Evolutionary conservation across 768 basidiomycete species (phyloP).

Genomic region (Gymnopilus dilepis): DNA sequence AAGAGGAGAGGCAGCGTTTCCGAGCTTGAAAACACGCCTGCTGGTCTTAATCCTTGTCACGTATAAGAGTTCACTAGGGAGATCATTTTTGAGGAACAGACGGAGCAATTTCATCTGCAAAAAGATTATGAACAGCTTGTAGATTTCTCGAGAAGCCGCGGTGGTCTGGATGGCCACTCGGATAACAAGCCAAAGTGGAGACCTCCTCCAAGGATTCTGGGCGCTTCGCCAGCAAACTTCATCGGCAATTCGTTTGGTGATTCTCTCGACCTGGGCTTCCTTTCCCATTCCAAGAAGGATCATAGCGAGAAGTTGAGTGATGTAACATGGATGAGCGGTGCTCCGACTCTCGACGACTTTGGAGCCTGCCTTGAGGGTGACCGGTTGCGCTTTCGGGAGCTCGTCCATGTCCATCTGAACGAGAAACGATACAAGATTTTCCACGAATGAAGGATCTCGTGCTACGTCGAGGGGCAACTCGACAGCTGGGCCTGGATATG

Average conservation of each 20-base stretch:
- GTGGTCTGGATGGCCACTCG: constrained; percentile 52
- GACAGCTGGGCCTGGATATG: constrained; percentile 52
- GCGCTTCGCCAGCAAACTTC: constrained; percentile 42
- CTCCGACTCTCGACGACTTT: not conserved
- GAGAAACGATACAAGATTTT: constrained; percentile 45
- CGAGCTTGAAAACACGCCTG: constrained; percentile 43
- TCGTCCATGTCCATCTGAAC: constrained; percentile 39
- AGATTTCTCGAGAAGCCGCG: constrained; percentile 31
- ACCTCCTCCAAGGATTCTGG: constrained; percentile 52
- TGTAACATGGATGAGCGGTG: constrained; percentile 44
- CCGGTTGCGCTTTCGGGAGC: constrained; percentile 36
- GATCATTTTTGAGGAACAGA: constrained; percentile 21
- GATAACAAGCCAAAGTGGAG: constrained; percentile 55
- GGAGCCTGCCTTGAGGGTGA: constrained; percentile 37
- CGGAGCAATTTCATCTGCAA: constrained; percentile 38
- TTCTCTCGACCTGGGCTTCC: constrained; percentile 30
- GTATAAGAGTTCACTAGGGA: constrained; percentile 40
- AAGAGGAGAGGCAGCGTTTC: constrained; percentile 29
- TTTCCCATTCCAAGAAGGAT: constrained; percentile 47
- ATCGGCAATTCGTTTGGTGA: constrained; percentile 35
- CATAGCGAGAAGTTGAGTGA: constrained; percentile 51
- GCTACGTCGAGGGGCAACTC: constrained; percentile 35
- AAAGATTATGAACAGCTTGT: constrained; percentile 55
- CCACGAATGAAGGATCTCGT: constrained; percentile 34
- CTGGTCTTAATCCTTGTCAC: constrained; percentile 40